A percentile compares a stretch with the other conserved stretches of the same genome.
Evolutionary conservation across 2,329 filamentous ascomycete genomes (phyloP).

Genomic region (Ceratocystis colombiana): DNA sequence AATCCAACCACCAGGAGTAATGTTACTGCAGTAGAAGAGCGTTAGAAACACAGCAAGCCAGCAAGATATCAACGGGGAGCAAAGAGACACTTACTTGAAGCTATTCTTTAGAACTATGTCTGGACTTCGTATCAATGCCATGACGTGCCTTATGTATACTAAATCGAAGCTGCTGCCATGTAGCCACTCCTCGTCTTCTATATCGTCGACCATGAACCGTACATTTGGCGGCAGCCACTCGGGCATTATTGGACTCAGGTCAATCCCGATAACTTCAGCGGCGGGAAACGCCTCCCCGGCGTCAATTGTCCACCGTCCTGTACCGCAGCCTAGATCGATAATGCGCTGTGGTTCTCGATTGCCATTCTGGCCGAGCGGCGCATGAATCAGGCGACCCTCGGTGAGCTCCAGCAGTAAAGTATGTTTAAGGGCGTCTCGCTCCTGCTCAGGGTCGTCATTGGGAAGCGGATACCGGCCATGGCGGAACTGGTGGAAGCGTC

Average conservation of each 20-base stretch:
- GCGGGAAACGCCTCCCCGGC: slow-evolving; percentile 38
- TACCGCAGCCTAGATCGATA: slow-evolving; percentile 43
- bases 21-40: slow-evolving; percentile 24
- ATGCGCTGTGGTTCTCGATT: slow-evolving; percentile 34
- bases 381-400: slow-evolving; percentile 35
- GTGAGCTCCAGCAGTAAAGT: slow-evolving; percentile 38
- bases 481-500: slow-evolving; percentile 38
- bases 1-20: slow-evolving; percentile 40
- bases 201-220: slow-evolving; percentile 53
- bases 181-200: slow-evolving; percentile 47
- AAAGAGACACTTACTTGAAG: slow-evolving; percentile 30
- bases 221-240: slow-evolving; percentile 48
- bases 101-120: slow-evolving; percentile 37
- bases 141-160: slow-evolving; percentile 44
- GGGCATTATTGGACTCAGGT: slow-evolving; percentile 40
- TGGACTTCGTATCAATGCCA: slow-evolving; percentile 43
- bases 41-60: background rate
- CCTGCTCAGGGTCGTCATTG: slow-evolving; percentile 40
- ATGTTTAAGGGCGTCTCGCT: slow-evolving; percentile 40
- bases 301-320: slow-evolving; percentile 45
- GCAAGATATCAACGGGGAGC: background rate
- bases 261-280: slow-evolving; percentile 36
- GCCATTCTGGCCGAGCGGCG: slow-evolving; percentile 33
- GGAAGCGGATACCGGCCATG: slow-evolving; percentile 39
- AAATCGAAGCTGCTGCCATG: slow-evolving; percentile 43